Percentiles rank a stretch among this genome's conserved stretches.
phyloP scores from a whole-genome alignment of 2,329 filamentous ascomycete genomes.

The Colletotrichum musae region DNA sequence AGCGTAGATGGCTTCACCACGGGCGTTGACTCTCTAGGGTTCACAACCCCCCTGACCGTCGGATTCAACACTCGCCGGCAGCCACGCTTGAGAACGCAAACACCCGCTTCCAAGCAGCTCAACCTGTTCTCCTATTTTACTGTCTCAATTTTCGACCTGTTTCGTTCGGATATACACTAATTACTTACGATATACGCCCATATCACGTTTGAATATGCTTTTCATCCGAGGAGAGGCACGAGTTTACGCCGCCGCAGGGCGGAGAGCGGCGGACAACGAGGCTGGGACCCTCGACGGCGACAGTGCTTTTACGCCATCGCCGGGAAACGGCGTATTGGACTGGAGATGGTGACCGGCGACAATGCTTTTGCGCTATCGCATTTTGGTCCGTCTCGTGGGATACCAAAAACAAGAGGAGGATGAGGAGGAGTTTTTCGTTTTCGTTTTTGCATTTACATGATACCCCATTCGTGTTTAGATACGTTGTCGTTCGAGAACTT shows the following conservation, averaged over 20 bases:
- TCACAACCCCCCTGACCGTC: constrained; percentile 36
- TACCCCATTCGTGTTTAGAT: constrained; percentile 63
- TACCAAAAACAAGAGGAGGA: constrained; percentile 16
- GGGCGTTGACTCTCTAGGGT: constrained; percentile 38
- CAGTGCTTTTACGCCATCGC: constrained; percentile 64
- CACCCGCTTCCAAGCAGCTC: constrained; percentile 47
- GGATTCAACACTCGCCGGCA: constrained; percentile 50
- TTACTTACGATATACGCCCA: constrained; percentile 34
- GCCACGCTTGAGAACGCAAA: neutral
- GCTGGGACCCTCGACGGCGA: constrained; percentile 50
- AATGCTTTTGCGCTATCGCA: constrained; percentile 70
- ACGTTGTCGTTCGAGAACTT: constrained; percentile 59
- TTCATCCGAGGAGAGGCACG: constrained; percentile 46
- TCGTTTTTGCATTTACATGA: constrained; percentile 51
- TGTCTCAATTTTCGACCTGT: constrained; percentile 29
- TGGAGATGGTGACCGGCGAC: constrained; percentile 58
- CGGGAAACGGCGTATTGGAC: constrained; percentile 62
- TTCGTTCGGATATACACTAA: constrained; percentile 35
- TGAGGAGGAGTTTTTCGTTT: constrained; percentile 41
- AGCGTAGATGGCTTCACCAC: constrained; percentile 28
- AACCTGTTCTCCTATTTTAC: constrained; percentile 53
- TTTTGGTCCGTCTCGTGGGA: constrained; percentile 40
- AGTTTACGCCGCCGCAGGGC: constrained; percentile 23
- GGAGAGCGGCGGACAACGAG: constrained; percentile 40
- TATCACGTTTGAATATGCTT: constrained; percentile 47